Evolutionary conservation across 2,329 filamentous ascomycete genomes (phyloP).

Genomic region (Colletotrichum tabaci): DNA sequence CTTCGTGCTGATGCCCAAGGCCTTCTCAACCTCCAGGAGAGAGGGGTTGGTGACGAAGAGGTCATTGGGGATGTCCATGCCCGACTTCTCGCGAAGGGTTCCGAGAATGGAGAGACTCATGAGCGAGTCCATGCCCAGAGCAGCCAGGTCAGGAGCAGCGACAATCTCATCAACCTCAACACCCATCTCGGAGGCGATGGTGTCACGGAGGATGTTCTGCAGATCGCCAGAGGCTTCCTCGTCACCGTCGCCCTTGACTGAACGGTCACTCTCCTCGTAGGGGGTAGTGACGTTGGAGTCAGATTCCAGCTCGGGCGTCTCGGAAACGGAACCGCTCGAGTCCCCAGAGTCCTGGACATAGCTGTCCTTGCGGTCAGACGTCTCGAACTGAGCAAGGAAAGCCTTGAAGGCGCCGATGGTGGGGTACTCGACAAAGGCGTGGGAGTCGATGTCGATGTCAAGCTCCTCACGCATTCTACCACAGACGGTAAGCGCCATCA

Average conservation of each 20-base stretch:
- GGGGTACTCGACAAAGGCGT: constrained; percentile 68
- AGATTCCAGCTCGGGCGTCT: constrained; percentile 61
- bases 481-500: constrained; percentile 72
- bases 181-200: constrained; percentile 80
- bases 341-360: constrained; percentile 52
- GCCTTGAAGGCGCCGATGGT: constrained; percentile 69
- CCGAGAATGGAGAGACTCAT: constrained; percentile 71
- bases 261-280: constrained; percentile 66
- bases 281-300: constrained; percentile 69
- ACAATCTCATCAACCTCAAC: constrained; percentile 76
- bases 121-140: constrained; percentile 72
- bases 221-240: constrained; percentile 55
- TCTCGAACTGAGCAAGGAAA: constrained; percentile 55
- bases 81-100: constrained; percentile 68
- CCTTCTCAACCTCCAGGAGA: constrained; percentile 76
- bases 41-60: constrained; percentile 74
- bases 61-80: constrained; percentile 69
- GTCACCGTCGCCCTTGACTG: constrained; percentile 59
- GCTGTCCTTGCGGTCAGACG: constrained; percentile 45
- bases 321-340: constrained; percentile 59
- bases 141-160: constrained; percentile 67
- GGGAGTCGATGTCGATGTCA: constrained; percentile 67
- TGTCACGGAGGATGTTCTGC: constrained; percentile 71
- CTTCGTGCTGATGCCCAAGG: constrained; percentile 67
- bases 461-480: constrained; percentile 72